Evolutionary conservation across 176 grass and related monocot genomes (phyloP), one percentile per base, ranked within the genome.

Genomic region (Carex kokanica): DNA sequence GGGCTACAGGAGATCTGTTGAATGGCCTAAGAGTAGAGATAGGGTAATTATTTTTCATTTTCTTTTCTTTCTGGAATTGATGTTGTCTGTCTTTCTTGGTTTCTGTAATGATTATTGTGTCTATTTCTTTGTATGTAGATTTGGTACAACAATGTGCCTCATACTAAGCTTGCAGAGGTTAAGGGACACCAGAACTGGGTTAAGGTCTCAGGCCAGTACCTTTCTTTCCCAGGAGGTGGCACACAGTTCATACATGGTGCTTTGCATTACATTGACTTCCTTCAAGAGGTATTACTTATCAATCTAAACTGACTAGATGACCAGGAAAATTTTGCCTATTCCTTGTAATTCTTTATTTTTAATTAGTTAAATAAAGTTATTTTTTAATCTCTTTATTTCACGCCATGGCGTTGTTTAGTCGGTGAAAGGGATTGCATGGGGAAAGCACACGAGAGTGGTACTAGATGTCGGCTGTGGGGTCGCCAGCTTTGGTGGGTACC

Each of bases 111-210:
- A 0, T 18, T 79, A 43, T 14, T 36, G 32, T 34, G 31, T 24
- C n/a, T 68, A 31, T 78, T 53, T 64, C 16, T 14, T 38, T 34
- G 13, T 85, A 29, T 72, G 82, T 71, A 94, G 90, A 92, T 98
- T 43, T 98, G 96, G 96, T 88, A 95, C 73, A 91, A 17, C 81
- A 98, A 98, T 65, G 95, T 98, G 41, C 95, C 95, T 60, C 91
- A 93, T 74, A 95, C 88, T 51, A 98, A 98, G 88, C 96, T 98
- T 64, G 96, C 92, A 14, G 89, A 93, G 88, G 96, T 95, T 56
- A 98, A 98, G 84, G 96, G 96, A 0, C 96, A 98, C 75, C 96
- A 98, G 80, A 98, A 98, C 73, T 93, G 96, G 96, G 96, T 98
- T 49, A 98, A 98, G 87, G 93, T 95, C 61, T 88, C 92, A 70